phyloP scores from a whole-genome alignment of 2,329 filamentous ascomycete genomes.

The Scopulariopsis brevicaulis region DNA sequence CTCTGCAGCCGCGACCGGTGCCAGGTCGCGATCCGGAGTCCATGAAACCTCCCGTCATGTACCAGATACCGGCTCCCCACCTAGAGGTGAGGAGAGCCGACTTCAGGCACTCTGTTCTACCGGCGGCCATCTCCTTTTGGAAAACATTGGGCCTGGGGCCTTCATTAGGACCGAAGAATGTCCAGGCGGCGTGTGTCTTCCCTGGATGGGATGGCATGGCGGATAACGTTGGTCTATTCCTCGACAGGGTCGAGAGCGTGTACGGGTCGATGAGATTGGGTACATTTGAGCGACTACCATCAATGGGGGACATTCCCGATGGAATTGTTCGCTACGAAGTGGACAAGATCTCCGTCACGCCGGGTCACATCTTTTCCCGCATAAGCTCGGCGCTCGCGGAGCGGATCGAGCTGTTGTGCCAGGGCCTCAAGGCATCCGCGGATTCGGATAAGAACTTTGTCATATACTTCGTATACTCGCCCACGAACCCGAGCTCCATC shows the following conservation, averaged over 20 bases:
- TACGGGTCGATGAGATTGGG: slow-evolving; percentile 70
- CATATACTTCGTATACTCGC: slow-evolving; percentile 65
- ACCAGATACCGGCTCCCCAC: slow-evolving; percentile 56
- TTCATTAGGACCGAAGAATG: slow-evolving; percentile 57
- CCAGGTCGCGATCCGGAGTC: slow-evolving; percentile 24
- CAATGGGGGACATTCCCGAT: slow-evolving; percentile 28
- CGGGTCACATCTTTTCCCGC: slow-evolving; percentile 4
- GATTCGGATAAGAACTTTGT: slow-evolving; percentile 51
- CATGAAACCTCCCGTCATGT: slow-evolving; percentile 39
- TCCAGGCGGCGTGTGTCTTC: slow-evolving; percentile 60
- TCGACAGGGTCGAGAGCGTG: slow-evolving; percentile 54
- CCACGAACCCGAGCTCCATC: slow-evolving; percentile 47
- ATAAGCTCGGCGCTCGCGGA: slow-evolving; percentile 27
- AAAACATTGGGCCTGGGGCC: slow-evolving; percentile 68
- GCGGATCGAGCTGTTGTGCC: slow-evolving; percentile 35
- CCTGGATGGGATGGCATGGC: slow-evolving; percentile 53
- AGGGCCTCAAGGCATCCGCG: slow-evolving; percentile 28
- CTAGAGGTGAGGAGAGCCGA: slow-evolving; percentile 63
- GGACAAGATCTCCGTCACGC: slow-evolving; percentile 16
- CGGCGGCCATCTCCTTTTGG: slow-evolving; percentile 70
- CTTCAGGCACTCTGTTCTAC: slow-evolving; percentile 58
- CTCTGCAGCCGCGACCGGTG: slow-evolving; percentile 36
- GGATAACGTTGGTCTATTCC: slow-evolving; percentile 49
- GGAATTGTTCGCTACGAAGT: slow-evolving; percentile 38
- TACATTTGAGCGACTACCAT: slow-evolving; percentile 40